Base-by-base conservation (phyloP, 345 rosid species). In the Rhizophora mangle region DNA sequence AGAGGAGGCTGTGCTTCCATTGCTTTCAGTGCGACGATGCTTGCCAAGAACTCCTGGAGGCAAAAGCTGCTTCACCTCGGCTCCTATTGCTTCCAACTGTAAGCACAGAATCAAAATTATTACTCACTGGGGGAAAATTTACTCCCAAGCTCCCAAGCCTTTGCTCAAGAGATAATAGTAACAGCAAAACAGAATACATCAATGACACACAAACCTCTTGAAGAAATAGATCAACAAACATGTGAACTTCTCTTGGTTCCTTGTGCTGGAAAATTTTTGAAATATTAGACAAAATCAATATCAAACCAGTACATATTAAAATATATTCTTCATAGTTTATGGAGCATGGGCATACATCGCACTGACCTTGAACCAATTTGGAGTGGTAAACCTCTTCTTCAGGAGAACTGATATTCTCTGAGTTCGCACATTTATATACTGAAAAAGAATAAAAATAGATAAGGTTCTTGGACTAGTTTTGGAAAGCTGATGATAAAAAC, bases 211-310 rank as follows among this genome's bases (percentile, higher is more conserved):
- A 70, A 68, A 92, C 99, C 99, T 96, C 96, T 76, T 86, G 94
- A 71, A 89, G 86, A 81, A 96, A 86, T 78, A 96, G 76, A 86
- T 92, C 99, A 55, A 90, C 96, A 76, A 82, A 92, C 99, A 96
- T 92, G 64, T 96, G 99, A 39, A 96, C 98, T 83, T 96, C 99
- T 75, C 97, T 82, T 22, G 99, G 99, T 83, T 96, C 99, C 88
- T 90, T 96, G 82, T 96, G 99, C 99, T 96, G 91, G 76, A 63
- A 78, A 49, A 82, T 11, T 22, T 55, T 55, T 22, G 60, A 67
- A 64, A 62, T 51, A 65, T 80, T 51, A 71, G 72, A 71, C 59
- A 36, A 74, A 31, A 53, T 57, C 31, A 73, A 52, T 21, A 59
- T 8, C 62, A 36, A 74, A 72, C 59, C 64, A 53, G 67, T 70